Percentiles rank a stretch among this genome's conserved stretches.
These are phyloP conservation scores for Pleurotus djamor DNA, from an alignment of 768 basidiomycete genomes.

Conservation along the genomic window DNA sequence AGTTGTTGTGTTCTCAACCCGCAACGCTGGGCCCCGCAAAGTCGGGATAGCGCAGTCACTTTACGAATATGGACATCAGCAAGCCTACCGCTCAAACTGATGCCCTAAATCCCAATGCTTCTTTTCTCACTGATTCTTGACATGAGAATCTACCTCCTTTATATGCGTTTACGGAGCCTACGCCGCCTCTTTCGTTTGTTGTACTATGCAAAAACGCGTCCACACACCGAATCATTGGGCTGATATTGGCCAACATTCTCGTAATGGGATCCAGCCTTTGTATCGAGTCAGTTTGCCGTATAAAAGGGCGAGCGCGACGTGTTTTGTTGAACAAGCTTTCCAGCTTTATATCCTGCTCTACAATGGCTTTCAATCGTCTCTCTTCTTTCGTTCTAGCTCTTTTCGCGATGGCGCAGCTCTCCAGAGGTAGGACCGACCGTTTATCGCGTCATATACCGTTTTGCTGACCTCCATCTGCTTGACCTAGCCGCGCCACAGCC, in stretches of 20 bases:
- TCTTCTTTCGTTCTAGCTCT: slow-evolving; percentile 5
- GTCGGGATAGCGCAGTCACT: slow-evolving; percentile 1
- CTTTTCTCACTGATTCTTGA: background rate
- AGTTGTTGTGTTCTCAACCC: background rate
- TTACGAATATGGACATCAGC: background rate
- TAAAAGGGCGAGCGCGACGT: background rate
- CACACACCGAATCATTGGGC: slow-evolving; percentile 6
- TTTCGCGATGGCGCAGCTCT: background rate
- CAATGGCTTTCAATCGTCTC: slow-evolving; percentile 4
- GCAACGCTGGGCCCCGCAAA: background rate
- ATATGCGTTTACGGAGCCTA: background rate
- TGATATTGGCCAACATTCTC: background rate
- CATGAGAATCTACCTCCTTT: background rate
- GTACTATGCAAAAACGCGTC: slow-evolving; percentile 3
- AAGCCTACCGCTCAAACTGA: background rate
- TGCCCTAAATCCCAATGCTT: background rate
- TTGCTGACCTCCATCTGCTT: background rate
- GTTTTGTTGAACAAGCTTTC: background rate
- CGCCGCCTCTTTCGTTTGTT: no score
- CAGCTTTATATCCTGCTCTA: background rate
- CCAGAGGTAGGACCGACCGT: background rate
- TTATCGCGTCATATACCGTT: background rate
- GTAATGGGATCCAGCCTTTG: background rate
- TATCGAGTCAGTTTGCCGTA: background rate
- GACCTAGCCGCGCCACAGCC: background rate